Evolutionary conservation across 2,329 filamentous ascomycete genomes (phyloP).

Genomic region (Byssothecium circinans): DNA sequence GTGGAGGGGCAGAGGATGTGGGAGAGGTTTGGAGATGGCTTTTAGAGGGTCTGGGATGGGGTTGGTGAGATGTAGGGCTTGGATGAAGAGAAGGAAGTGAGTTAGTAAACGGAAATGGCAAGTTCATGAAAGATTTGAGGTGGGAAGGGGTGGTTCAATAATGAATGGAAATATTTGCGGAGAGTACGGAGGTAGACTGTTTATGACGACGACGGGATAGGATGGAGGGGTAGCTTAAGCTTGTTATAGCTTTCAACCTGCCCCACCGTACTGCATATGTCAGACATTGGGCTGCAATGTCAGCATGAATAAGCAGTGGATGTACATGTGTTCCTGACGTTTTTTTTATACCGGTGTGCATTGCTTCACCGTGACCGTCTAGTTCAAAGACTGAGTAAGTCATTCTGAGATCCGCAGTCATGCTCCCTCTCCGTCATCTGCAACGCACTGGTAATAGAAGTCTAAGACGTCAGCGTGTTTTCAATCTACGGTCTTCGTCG

Average conservation of each 20-base stretch:
- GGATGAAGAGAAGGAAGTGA: not conserved
- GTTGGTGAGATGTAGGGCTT: too few species aligned
- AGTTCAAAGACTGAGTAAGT: not conserved
- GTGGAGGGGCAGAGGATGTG: not conserved
- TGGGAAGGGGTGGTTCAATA: not conserved
- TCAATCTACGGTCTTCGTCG: too few species aligned
- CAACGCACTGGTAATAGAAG: slow-evolving; percentile 33
- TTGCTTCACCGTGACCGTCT: not conserved
- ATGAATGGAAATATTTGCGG: not conserved
- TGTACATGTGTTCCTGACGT: not conserved
- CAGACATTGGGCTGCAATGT: slow-evolving; percentile 11
- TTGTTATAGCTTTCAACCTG: not conserved
- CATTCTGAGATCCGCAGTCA: not conserved
- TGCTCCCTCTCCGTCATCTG: slow-evolving; percentile 12
- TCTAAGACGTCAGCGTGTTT: slow-evolving; percentile 21
- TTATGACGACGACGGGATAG: slow-evolving; percentile 2
- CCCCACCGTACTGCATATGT: slow-evolving; percentile 12
- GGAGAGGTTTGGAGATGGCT: not conserved
- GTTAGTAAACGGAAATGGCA: not conserved
- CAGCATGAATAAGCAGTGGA: slow-evolving; percentile 25
- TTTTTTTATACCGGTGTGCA: too few species aligned
- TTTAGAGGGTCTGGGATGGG: too few species aligned
- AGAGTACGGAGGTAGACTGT: not conserved
- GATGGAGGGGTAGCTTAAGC: slow-evolving; percentile 24
- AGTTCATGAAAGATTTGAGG: too few species aligned